Percentiles rank a stretch among this genome's conserved stretches.
These are phyloP conservation scores for Coleophoma crateriformis DNA, from an alignment of 2,329 filamentous ascomycete genomes.

Conservation along the genomic window DNA sequence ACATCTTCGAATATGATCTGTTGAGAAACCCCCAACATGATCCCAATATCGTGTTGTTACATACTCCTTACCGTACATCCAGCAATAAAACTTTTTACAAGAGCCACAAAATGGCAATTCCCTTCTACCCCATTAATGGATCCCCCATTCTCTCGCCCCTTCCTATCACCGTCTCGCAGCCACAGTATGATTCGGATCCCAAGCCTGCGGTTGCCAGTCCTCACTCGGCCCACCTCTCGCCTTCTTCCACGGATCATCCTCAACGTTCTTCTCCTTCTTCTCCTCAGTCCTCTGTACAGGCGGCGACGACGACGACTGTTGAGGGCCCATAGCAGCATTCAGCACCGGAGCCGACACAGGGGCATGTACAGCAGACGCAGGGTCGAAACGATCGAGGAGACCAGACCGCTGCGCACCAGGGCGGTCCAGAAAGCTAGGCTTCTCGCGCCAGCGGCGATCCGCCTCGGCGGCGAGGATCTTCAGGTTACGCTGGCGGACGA, in stretches of 20 bases:
- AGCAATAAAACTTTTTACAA: too few relatives aligned
- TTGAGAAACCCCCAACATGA: too few relatives aligned
- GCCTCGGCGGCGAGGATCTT: constrained; percentile 53
- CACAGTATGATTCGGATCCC: constrained; percentile 29
- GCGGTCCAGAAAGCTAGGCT: constrained; percentile 42
- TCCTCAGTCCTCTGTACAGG: neutral
- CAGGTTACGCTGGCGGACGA: constrained; percentile 45
- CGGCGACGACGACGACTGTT: neutral
- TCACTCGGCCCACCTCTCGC: constrained; percentile 52
- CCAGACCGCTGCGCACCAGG: constrained; percentile 14
- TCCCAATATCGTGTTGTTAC: too few relatives aligned
- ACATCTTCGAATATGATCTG: too few relatives aligned
- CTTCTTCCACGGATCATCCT: constrained; percentile 51
- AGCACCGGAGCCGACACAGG: constrained; percentile 23
- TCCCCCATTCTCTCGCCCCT: too few relatives aligned
- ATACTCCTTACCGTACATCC: too few relatives aligned
- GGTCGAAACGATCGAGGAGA: neutral
- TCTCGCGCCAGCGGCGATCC: constrained; percentile 59
- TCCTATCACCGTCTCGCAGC: too few relatives aligned
- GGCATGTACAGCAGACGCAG: constrained; percentile 13
- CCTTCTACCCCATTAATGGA: too few relatives aligned
- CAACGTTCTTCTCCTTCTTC: constrained; percentile 8
- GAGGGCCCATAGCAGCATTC: constrained; percentile 5
- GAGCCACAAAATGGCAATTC: too few relatives aligned
- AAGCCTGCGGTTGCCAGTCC: constrained; percentile 45